A percentile compares a stretch with the other conserved stretches of the same genome.
Evolutionary conservation across 805 yeast species (phyloP).

Genomic region (Ogataea paradorogensis): DNA sequence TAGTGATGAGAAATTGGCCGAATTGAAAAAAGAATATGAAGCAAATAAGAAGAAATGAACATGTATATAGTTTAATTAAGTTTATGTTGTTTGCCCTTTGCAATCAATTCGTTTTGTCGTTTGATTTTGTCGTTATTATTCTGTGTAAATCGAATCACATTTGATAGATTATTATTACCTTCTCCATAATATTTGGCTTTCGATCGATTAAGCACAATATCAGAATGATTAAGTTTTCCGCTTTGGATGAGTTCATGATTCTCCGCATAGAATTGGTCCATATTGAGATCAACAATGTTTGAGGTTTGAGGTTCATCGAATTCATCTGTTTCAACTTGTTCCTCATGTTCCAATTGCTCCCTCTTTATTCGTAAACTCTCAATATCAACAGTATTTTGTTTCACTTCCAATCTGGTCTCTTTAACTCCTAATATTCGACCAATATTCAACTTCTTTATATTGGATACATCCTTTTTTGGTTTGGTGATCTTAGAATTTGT

Average conservation of each 20-base stretch:
- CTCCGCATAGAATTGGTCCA: constrained; percentile 36
- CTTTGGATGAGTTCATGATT: constrained; percentile 30
- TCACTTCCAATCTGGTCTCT: not conserved
- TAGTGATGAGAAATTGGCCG: constrained; percentile 68
- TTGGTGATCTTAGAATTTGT: constrained; percentile 4
- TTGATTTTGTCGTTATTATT: constrained; percentile 26
- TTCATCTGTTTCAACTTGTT: too few species aligned
- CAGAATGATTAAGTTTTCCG: constrained; percentile 33
- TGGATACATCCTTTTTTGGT: constrained; percentile 1
- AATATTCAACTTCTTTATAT: constrained; percentile 4
- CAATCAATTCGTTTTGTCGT: constrained; percentile 19
- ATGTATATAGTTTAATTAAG: constrained; percentile 2
- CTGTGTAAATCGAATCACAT: constrained; percentile 31
- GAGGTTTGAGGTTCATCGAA: constrained; percentile 8
- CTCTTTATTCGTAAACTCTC: not conserved
- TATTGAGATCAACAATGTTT: constrained; percentile 34
- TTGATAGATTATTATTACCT: constrained; percentile 34
- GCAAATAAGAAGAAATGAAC: constrained; percentile 33
- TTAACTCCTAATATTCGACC: constrained; percentile 9
- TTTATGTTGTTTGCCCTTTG: too few species aligned
- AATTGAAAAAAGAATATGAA: constrained; percentile 72
- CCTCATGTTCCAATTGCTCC: not conserved
- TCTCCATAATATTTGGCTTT: constrained; percentile 26
- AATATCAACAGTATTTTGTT: not conserved
- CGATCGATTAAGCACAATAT: constrained; percentile 18